These are phyloP conservation scores for Fusarium sp. DNA, from an alignment of 2,329 filamentous ascomycete species.

Conservation along the genomic window DNA sequence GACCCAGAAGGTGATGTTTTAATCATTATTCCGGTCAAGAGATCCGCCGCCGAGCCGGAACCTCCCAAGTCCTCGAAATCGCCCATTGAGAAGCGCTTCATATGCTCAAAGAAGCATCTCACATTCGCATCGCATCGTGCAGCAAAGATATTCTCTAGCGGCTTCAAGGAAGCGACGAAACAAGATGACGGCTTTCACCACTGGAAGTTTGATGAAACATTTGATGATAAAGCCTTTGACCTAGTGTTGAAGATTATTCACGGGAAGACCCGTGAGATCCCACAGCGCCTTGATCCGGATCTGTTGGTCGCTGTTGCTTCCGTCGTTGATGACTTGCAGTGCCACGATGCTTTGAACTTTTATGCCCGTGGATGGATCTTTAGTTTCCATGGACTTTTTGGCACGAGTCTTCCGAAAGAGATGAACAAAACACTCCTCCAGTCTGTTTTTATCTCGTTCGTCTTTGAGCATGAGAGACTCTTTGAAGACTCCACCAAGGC, in stretches of 20 bases:
- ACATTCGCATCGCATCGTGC: slow-evolving; percentile 8
- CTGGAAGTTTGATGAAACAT: not conserved
- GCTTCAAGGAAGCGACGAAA: slow-evolving; percentile 8
- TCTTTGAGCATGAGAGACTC: fast-evolving
- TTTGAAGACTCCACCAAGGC: fast-evolving
- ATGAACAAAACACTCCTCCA: not conserved
- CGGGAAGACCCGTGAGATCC: not conserved
- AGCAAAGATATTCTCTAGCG: not conserved
- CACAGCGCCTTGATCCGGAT: fast-evolving
- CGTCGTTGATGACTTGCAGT: not conserved
- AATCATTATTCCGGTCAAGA: not conserved
- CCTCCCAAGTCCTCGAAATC: not conserved
- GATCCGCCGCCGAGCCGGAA: not conserved
- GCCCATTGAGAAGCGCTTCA: not conserved
- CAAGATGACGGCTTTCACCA: slow-evolving; percentile 5
- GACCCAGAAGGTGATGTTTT: not conserved
- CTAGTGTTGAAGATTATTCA: slow-evolving; percentile 3
- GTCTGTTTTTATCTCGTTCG: not conserved
- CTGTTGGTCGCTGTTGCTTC: not conserved
- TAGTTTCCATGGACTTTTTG: fast-evolving
- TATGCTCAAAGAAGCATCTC: slow-evolving; percentile 11
- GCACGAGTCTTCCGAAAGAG: fast-evolving
- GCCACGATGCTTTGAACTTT: not conserved
- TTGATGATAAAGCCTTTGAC: not conserved
- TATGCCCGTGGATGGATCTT: not conserved